Base-by-base conservation (phyloP, 805 yeast species). In the Kodamaea neixiangensis region DNA sequence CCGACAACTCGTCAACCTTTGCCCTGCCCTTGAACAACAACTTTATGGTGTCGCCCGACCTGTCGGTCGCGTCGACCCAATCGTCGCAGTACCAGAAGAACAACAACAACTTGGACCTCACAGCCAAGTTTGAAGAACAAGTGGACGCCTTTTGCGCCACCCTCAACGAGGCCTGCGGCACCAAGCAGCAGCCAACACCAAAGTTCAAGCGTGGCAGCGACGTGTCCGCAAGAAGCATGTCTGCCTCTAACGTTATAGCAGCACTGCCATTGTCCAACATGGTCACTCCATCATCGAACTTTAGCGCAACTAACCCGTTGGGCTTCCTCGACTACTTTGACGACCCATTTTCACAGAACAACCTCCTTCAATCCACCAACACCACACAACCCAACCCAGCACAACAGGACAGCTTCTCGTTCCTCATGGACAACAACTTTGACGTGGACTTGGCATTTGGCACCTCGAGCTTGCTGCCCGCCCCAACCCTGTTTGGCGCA, bases 101-200 rank as follows among this genome's bases (percentile, higher is more conserved):
- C 25, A 34, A 40, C 17, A 46, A 39, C n/a, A 51, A 47, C 41
- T 37, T 46, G 38, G 53, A 54, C 42, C 56, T 61, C 13, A 52
- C 59, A 10, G 54, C 56, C 10, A 49, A 49, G 7, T 87, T 83
- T 63, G 87, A 84, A 61, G 93, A 88, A 62, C 83, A 85, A 57
- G 83, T 85, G 49, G 79, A 80, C 52, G 82, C 81, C 22, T 93
- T 93, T 64, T 93, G 98, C 63, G 79, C 80, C 20, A 81, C 84
- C 58, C 76, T 93, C 62, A 80, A 81, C 54, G 78, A 83, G 65
- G 97, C 91, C 0, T 92, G 97, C 68, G 97, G 97, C 14, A 84
- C 85, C 5, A 83, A 76, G 59, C 77, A 77, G 13, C 69, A 80
- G 55, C 96, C 94, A 3, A 64, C 85, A 3, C 96, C 97, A 2